Conservation (phyloP, 768 basidiomycete species). For the Lactifluus rugatus region DNA sequence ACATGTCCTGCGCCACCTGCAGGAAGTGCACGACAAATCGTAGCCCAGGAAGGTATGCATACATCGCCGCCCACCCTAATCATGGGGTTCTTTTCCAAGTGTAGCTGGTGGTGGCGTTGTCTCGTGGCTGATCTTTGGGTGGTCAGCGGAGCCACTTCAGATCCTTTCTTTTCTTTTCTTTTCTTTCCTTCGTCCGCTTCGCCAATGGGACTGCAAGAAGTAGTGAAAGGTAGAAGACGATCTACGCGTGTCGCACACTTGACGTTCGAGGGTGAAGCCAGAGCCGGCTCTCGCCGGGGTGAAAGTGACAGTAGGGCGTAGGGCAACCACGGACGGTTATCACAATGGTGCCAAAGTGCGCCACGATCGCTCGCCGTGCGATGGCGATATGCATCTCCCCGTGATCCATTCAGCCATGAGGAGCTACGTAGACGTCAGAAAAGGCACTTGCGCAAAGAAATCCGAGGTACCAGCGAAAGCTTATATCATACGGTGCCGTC, state of each 20-base stretch:
- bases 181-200: background rate
- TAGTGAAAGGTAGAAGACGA: background rate
- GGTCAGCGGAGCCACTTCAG: background rate
- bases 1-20: slow-evolving; percentile 5
- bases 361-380: background rate
- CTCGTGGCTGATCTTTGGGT: background rate
- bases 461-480: slow-evolving; percentile 1
- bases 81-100: background rate
- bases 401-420: background rate
- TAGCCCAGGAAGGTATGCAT: background rate
- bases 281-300: background rate
- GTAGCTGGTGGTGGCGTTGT: slow-evolving; percentile 2
- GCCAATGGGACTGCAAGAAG: background rate
- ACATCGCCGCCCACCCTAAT: background rate
- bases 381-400: background rate
- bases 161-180: background rate
- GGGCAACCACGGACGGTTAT: slow-evolving; percentile 7
- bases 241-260: background rate
- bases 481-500: background rate
- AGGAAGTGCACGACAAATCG: background rate
- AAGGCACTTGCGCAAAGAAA: background rate
- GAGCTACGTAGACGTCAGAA: background rate
- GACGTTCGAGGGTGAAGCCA: slow-evolving; percentile 1
- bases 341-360: background rate
- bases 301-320: slow-evolving; percentile 3